These are phyloP conservation scores for Pythium apleroticum DNA, from an alignment of 352 stramenopile species.

Conservation along the genomic window DNA sequence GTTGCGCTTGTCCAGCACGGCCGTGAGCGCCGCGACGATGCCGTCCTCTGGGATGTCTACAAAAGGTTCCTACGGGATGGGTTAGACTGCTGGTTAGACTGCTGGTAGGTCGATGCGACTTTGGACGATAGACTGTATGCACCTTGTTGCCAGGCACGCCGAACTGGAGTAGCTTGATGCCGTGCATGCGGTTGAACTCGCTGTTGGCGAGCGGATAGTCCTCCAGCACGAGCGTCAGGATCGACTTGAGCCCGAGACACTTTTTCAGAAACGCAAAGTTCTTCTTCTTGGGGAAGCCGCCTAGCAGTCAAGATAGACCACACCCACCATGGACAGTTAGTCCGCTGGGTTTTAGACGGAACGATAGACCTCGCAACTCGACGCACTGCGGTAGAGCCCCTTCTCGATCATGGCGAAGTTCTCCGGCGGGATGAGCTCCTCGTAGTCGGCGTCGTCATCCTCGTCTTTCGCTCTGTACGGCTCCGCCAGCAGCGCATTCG, in stretches of 20 bases:
- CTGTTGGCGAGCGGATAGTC: conserved; percentile 84
- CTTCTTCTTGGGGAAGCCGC: conserved; percentile 88
- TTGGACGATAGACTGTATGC: not conserved
- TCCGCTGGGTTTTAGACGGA: not conserved
- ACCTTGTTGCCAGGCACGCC: conserved; percentile 86
- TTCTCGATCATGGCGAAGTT: conserved; percentile 90
- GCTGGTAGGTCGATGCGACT: not conserved
- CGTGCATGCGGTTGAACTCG: conserved; percentile 80
- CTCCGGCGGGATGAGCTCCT: conserved; percentile 83
- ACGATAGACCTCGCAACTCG: not conserved
- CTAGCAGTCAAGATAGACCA: conserved; percentile 20
- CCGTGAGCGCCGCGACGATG: conserved; percentile 70
- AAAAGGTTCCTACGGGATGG: conserved; percentile 61
- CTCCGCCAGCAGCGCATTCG: conserved; percentile 14
- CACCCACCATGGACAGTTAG: not conserved
- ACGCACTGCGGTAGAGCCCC: conserved; percentile 79
- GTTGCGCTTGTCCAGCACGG: conserved; percentile 82
- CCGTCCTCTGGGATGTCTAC: conserved; percentile 84
- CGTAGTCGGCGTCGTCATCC: conserved; percentile 71
- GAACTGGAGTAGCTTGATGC: conserved; percentile 81
- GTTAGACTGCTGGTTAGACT: not conserved
- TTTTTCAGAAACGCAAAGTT: conserved; percentile 86
- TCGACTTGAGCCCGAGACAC: conserved; percentile 71
- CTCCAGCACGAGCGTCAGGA: conserved; percentile 85
- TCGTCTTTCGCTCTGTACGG: conserved; percentile 37